A percentile compares a stretch with the other conserved stretches of the same genome.
These are phyloP conservation scores for Strobilomyces dryophilus DNA, from an alignment of 768 basidiomycete species.

Conservation along the genomic window DNA sequence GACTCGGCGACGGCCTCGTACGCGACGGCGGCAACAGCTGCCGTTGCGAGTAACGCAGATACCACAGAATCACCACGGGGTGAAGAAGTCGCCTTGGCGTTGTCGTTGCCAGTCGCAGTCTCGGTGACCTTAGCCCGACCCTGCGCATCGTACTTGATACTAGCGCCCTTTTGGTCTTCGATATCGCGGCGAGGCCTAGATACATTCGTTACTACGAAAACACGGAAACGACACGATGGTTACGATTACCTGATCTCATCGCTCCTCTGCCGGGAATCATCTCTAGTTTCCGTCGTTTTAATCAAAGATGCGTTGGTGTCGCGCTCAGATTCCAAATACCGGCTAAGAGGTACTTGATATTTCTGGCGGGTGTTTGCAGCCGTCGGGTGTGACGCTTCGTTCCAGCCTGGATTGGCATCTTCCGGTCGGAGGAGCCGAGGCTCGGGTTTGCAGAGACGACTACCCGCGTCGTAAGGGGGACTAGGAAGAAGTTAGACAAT, in stretches of 20 bases:
- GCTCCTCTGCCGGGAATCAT: not conserved
- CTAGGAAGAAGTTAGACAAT: conserved; percentile 5
- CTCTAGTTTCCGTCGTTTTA: not conserved
- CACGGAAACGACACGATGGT: not conserved
- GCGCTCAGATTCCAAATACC: conserved; percentile 2
- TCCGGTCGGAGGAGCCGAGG: not conserved
- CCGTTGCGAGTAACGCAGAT: conserved; percentile 10
- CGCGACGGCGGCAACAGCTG: conserved; percentile 8
- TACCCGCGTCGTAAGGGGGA: not conserved
- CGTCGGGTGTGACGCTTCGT: not conserved
- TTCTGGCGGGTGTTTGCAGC: not conserved
- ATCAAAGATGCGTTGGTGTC: not conserved
- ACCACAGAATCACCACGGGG: conserved; percentile 9
- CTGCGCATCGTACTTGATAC: not conserved
- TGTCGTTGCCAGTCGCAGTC: not conserved
- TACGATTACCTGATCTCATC: conserved; percentile 3
- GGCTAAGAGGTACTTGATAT: conserved; percentile 20
- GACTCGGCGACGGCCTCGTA: conserved; percentile 8
- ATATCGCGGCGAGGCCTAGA: not conserved
- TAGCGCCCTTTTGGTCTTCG: too few species aligned
- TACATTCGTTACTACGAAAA: not conserved
- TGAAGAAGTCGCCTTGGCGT: not conserved
- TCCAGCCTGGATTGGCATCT: conserved; percentile 2
- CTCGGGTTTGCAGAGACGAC: not conserved
- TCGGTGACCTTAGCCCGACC: not conserved